phyloP scores from a whole-genome alignment of 1,139 yeast genomes.

The Magnusiomyces suaveolens region DNA sequence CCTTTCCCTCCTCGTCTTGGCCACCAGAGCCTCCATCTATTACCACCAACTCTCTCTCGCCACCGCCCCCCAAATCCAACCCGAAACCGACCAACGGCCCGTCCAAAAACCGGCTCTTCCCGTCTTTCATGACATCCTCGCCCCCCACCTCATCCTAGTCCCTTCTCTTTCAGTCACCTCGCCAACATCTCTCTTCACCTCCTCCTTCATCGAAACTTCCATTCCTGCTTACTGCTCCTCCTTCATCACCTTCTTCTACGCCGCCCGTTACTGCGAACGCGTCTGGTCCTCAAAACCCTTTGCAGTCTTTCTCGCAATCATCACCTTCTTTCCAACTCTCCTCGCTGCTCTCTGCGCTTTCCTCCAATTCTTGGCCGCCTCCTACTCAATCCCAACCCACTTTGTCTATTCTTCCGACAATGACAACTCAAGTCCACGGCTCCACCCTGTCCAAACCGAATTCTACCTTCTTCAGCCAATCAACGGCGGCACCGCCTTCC shows the following conservation, averaged over 20 bases:
- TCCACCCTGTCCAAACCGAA: not conserved
- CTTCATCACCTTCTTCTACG: constrained; percentile 41
- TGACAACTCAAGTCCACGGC: not conserved
- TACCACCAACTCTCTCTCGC: constrained; percentile 17
- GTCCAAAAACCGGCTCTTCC: constrained; percentile 15
- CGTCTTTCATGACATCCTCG: constrained; percentile 36
- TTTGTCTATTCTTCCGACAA: not conserved
- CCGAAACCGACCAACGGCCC: constrained; percentile 11
- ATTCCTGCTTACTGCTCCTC: constrained; percentile 44
- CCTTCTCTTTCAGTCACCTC: constrained; percentile 51
- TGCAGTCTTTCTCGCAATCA: constrained; percentile 41
- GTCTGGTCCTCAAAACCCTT: constrained; percentile 54
- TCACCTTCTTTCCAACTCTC: not conserved
- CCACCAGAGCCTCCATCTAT: constrained; percentile 27
- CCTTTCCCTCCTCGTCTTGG: constrained; percentile 28
- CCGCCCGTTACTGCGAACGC: constrained; percentile 45
- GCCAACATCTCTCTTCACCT: constrained; percentile 71
- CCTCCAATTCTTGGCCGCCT: not conserved
- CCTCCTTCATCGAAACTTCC: constrained; percentile 63
- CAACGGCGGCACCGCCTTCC: constrained; percentile 65
- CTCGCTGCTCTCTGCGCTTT: not conserved
- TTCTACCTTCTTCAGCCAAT: constrained; percentile 29
- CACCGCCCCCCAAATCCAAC: constrained; percentile 7
- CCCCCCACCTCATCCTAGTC: constrained; percentile 60
- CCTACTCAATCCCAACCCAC: not conserved